Percentiles rank a stretch among this genome's conserved stretches.
phyloP scores from a whole-genome alignment of 2,329 filamentous ascomycete genomes.

The Simplicillium aogashimaense region DNA sequence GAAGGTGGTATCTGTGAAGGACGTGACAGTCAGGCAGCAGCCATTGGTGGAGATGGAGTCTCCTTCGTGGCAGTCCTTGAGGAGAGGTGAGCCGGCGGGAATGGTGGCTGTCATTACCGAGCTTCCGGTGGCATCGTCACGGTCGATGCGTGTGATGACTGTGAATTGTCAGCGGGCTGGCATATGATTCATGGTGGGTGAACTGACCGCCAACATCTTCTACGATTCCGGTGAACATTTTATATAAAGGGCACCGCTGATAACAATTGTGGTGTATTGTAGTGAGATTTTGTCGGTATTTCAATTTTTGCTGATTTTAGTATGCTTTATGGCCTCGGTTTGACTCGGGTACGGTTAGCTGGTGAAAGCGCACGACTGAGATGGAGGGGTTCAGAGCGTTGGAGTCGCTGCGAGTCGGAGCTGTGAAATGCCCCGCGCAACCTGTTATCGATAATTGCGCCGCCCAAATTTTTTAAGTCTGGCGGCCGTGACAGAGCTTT shows the following conservation, averaged over 20 bases:
- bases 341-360: no score
- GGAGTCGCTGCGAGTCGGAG: not conserved
- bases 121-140: conserved; percentile 73
- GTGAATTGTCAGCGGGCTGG: not conserved
- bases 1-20: conserved; percentile 49
- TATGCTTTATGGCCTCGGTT: no score
- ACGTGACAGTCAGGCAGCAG: conserved; percentile 82
- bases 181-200: not conserved
- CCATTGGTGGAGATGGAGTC: conserved; percentile 96
- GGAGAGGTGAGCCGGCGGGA: conserved; percentile 56
- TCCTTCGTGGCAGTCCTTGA: conserved; percentile 74
- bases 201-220: conserved; percentile 82
- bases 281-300: no score
- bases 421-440: not conserved
- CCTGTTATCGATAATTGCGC: conserved; percentile 8
- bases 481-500: conserved; percentile 17
- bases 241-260: no score
- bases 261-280: no score
- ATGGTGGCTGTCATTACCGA: conserved; percentile 83
- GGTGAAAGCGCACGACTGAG: no score
- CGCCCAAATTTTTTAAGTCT: conserved; percentile 6
- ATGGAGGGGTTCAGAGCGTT: not conserved
- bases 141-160: conserved; percentile 78
- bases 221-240: conserved; percentile 93
- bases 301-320: no score